Evolutionary conservation across 768 basidiomycete species (phyloP), one percentile per base, ranked within the genome.

Genomic region (Ephemerocybe angulata): DNA sequence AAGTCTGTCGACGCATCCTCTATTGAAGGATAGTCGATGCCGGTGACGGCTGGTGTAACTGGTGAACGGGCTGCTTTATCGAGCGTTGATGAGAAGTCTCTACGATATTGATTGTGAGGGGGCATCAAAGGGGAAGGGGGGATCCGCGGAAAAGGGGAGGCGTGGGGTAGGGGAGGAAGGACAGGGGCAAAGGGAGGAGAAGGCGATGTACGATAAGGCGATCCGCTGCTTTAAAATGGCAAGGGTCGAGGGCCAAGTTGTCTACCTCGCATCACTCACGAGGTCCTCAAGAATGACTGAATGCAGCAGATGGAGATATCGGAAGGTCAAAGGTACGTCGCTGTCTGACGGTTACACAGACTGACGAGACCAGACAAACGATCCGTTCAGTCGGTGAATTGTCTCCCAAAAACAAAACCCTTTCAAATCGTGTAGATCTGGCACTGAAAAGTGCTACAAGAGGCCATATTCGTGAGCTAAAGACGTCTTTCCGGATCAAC

Each of bases 1-100:
- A 67, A 54, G 57, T 75, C 73, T 22, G 71, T 42, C 15, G 52
- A 65, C 8, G 67, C 67, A 53, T 76, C 76, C 54, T 73, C 65
- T 24, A 69, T 68, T 35, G 73, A 70, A 21, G 78, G 78, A 62
- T 77, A 78, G 55, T 72, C 68, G 60, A 80, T 77, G 37, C 77
- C 76, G 24, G 78, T 78, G 30, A 80, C 76, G 25, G 74, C 77
- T 54, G 76, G 75, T 25, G 76, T 78, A 57, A 71, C 67, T 41
- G 76, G 75, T 22, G 75, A 72, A 6, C 63, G 62, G 58, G 65
- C 48, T 13, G 62, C 31, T 56, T 66, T 70, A 57, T 63, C 69
- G 37, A 56, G 43, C 24, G 28, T 22, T 53, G 50, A 47, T 24
- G 38, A 53, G 51, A 54, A 59, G 52, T 70, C 69, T 58, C 61